phyloP scores from a whole-genome alignment of 2,329 filamentous ascomycete species.

The Aureobasidium sp. region DNA sequence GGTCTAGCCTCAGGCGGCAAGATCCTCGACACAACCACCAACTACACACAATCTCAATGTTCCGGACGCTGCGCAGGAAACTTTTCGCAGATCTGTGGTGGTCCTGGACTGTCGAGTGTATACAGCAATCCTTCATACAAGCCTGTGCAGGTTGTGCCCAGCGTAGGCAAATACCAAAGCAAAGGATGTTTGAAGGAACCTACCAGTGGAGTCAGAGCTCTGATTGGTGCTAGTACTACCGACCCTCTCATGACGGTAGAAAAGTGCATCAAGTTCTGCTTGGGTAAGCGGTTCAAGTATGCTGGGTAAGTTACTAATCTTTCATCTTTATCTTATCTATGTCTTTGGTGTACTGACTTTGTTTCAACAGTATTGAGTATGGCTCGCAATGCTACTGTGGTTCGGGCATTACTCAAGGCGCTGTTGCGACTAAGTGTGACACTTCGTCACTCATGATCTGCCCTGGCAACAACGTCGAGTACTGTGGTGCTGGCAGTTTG shows the following conservation, averaged over 20 bases:
- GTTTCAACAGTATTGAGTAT: conserved; percentile 17
- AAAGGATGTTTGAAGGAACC: conserved; percentile 16
- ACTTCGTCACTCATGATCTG: conserved; percentile 22
- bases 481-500: conserved; percentile 25
- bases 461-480: conserved; percentile 23
- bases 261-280: conserved; percentile 24
- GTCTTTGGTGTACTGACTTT: not conserved
- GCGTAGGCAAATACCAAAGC: conserved; percentile 16
- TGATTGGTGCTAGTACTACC: not conserved
- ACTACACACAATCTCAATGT: conserved; percentile 40
- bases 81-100: conserved; percentile 33
- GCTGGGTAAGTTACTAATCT: conserved; percentile 21
- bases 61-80: conserved; percentile 34
- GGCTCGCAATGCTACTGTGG: conserved; percentile 25
- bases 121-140: conserved; percentile 26
- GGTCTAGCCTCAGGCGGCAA: conserved; percentile 1
- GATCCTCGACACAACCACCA: conserved; percentile 1
- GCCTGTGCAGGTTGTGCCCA: conserved; percentile 9
- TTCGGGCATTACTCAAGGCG: conserved; percentile 20
- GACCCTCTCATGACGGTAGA: conserved; percentile 11
- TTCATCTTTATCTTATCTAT: too few species aligned
- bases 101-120: conserved; percentile 28
- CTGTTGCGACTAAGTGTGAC: conserved; percentile 18
- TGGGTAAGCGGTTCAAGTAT: conserved; percentile 24
- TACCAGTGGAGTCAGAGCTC: not conserved